Evolutionary conservation across 345 rosid species (phyloP).

Genomic region (Ricinus communis): DNA sequence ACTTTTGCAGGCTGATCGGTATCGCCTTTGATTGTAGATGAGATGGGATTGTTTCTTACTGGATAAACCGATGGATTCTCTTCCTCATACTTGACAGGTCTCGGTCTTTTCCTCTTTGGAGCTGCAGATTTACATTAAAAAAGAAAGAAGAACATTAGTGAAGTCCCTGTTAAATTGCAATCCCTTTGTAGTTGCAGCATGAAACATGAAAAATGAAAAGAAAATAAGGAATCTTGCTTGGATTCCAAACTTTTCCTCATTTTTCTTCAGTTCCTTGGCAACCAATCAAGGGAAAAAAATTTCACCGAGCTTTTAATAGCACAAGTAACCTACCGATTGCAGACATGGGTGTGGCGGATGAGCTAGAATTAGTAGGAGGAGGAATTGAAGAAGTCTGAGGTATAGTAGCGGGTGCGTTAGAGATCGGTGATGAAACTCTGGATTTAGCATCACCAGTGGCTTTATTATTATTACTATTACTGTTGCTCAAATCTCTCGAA

Average conservation of each 20-base stretch:
- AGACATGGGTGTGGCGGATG: constrained; percentile 49
- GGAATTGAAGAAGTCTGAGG: constrained; percentile 57
- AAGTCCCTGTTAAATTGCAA: background rate
- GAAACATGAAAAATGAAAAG: background rate
- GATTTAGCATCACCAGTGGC: constrained; percentile 64
- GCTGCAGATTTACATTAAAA: constrained; percentile 43
- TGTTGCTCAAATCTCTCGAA: constrained; percentile 37
- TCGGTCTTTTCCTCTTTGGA: constrained; percentile 90
- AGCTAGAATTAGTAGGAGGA: constrained; percentile 57
- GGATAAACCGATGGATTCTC: constrained; percentile 54
- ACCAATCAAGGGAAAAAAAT: constrained; percentile 9
- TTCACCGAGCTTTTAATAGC: constrained; percentile 1
- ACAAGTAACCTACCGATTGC: constrained; percentile 53
- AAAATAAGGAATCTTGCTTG: background rate
- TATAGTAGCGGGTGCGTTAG: constrained; percentile 47
- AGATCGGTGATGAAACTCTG: constrained; percentile 85
- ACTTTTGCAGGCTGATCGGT: constrained; percentile 48
- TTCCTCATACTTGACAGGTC: constrained; percentile 77
- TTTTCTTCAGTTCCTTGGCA: constrained; percentile 1
- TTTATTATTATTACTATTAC: constrained; percentile 37
- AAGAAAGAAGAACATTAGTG: constrained; percentile 1
- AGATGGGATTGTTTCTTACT: constrained; percentile 45
- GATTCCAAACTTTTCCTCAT: constrained; percentile 4
- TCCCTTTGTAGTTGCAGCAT: background rate
- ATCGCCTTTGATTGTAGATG: constrained; percentile 53